phyloP scores from a whole-genome alignment of 306 rosid species.

The Cajanus cajan region DNA sequence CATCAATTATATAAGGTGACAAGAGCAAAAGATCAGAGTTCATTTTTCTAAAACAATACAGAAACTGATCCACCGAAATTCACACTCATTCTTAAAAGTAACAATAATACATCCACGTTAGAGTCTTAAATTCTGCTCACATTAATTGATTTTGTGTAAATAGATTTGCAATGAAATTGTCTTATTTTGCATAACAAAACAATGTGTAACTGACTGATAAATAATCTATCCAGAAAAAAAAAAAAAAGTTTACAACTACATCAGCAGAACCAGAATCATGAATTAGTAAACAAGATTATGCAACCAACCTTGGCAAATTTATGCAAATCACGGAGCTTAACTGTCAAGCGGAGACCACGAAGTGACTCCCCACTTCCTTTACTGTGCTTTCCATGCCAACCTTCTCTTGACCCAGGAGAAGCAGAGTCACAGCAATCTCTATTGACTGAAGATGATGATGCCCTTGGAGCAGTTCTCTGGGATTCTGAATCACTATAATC shows the following conservation, averaged over 20 bases:
- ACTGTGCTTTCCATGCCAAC: conserved; percentile 65
- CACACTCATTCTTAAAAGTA: background rate
- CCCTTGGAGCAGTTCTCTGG: conserved; percentile 62
- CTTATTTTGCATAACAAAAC: conserved; percentile 13
- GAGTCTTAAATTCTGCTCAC: background rate
- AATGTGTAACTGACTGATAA: background rate
- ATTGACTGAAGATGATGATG: conserved; percentile 53
- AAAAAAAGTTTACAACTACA: background rate
- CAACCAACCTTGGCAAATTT: conserved; percentile 82
- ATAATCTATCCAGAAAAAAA: background rate
- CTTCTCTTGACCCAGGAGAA: conserved; percentile 74
- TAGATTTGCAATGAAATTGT: background rate
- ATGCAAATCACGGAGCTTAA: conserved; percentile 90
- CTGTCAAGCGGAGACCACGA: conserved; percentile 69
- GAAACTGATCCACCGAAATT: background rate
- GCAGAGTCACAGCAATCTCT: conserved; percentile 54
- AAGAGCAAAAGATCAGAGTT: conserved; percentile 7
- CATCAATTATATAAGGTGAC: background rate
- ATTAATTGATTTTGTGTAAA: background rate
- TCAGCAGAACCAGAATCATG: background rate
- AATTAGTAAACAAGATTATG: background rate
- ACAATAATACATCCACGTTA: background rate
- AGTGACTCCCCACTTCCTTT: conserved; percentile 68
- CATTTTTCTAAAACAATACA: conserved; percentile 4
- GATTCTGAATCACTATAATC: conserved; percentile 66